Evolutionary conservation across 2,329 filamentous ascomycete species (phyloP), one percentile per base, ranked within the genome.

Genomic region (Pseudogymnoascus sp.): DNA sequence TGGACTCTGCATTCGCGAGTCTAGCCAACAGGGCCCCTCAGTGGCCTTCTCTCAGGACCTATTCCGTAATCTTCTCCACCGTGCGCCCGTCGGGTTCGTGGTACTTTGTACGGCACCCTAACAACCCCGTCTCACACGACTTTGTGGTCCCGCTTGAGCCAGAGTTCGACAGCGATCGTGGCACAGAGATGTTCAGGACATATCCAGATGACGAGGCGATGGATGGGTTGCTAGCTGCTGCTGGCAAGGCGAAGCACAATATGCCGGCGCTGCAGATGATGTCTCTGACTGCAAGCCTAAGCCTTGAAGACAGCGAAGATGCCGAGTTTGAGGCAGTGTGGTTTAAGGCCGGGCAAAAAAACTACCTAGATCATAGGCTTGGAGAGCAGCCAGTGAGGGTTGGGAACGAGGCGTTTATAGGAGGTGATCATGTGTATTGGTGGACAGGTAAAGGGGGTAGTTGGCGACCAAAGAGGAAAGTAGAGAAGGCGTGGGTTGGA

Each of bases 211-310:
- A 61, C 2, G 57, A 62, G 18, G 37, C 60, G 26, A 61, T 64
- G 6, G 36, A 45, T 16, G 39, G 40, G 36, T 29, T 64, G 16
- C 26, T 64, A 12, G 61, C 45, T 16, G 57, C 63, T 29, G 42
- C 61, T 59, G 63, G 39, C 12, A 36, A 45, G 14, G 59, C 63
- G 14, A 45, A 40, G 29, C 29, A 40, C 3, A 40, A 47, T 31
- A 64, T 64, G 63, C 63, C 63, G 7, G 59, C 39, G 23, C 37
- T 64, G 16, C 51, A 34, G 51, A 57, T 36, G 51, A 57, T 57
- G 51, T 57, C 51, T 18, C 51, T 57, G 11, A 57, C 51, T 34
- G 51, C 51, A 57, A 57, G 51, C 51, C 29, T 34, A 12, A 57
- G 29, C 10, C 51, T 57, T 18, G 51, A 57, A 18, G 14, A 57